Base-by-base conservation (phyloP, 2,329 filamentous ascomycete species). In the Ceratocystiopsis minuta region DNA sequence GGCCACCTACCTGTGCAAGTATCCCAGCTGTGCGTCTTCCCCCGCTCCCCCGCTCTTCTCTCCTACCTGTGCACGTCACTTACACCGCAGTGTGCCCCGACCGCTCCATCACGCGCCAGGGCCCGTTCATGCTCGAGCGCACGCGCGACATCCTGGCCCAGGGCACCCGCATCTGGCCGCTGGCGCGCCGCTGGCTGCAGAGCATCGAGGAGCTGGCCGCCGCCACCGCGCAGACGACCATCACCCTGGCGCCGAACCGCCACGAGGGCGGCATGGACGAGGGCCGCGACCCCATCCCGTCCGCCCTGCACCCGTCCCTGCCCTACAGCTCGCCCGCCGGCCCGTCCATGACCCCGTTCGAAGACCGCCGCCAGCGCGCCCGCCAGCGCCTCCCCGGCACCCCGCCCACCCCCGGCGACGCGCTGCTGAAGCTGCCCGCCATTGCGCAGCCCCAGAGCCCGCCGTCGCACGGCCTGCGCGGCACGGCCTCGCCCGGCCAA, bases 231-330 rank as follows among this genome's bases (percentile, higher is more conserved):
- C 57, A 62, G 6, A 60, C 59, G 40, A 56, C 55, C n/a, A 52
- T 57, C 2, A 52, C 60, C 9, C 54, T 53, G 14, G 39, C 37
- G 11, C 24, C 40, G 9, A 39, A n/a, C 16, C 33, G 43, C 10
- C 55, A 60, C 17, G 62, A 67, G 36, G 61, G 58, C 6, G 62
- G 63, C 37, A 68, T 69, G 66, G 63, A 64, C 6, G 65, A 69
- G 37, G 63, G 64, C 35, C 57, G 42, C 41, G 50, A 52, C 13
- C 50, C 49, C 5, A 48, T 51, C 2, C 50, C 50, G 4, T 50
- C 48, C 3, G 49, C 49, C 3, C 42, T 52, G 4, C 48, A 50
- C 18, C 49, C 49, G 2, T 41, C 46, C 2, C 43, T 45, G n/a
- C 32, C 38, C 12, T 38, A 49, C 35, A 46, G 43, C 32, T 36